A percentile compares a stretch with the other conserved stretches of the same genome.
Conservation (phyloP, 192 early-diverging fungal species). For the Coemansia nantahalensis region DNA sequence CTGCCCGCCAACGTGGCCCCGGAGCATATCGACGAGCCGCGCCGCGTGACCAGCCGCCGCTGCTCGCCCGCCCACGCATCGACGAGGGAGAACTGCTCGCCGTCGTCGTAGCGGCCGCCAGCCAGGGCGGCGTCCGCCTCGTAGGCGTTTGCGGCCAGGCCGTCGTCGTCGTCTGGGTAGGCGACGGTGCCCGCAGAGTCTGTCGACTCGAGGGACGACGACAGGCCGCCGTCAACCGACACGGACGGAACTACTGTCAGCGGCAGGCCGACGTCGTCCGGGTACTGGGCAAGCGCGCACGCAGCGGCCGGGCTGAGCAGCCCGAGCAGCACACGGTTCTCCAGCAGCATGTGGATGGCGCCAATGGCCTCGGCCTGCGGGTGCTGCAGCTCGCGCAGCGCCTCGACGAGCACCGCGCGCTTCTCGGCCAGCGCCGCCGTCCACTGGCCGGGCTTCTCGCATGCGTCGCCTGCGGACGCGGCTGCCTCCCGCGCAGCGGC, state of each 20-base stretch:
- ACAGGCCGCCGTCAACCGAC: constrained; percentile 7
- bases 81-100: constrained; percentile 1
- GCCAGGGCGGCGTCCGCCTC: constrained; percentile 1
- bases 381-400: constrained; percentile 35
- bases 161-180: neutral
- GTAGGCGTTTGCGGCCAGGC: too few species aligned
- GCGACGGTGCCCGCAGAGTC: constrained; percentile 24
- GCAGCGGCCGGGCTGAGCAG: constrained; percentile 25
- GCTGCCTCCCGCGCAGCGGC: too few species aligned
- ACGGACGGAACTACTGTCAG: neutral
- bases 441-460: constrained; percentile 1
- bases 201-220: constrained; percentile 33
- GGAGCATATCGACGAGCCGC: constrained; percentile 25
- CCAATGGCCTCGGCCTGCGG: constrained; percentile 32
- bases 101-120: neutral
- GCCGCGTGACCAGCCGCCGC: constrained; percentile 20
- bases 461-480: neutral
- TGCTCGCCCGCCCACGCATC: constrained; percentile 34
- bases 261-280: neutral
- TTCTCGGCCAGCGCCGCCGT: constrained; percentile 15
- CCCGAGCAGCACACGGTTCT: constrained; percentile 34
- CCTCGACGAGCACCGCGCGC: constrained; percentile 14
- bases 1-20: constrained; percentile 16
- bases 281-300: constrained; percentile 3
- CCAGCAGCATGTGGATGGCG: constrained; percentile 25